Base-by-base conservation (phyloP, 192 early-diverging fungal genomes). In the Umbelopsis ramanniana region DNA sequence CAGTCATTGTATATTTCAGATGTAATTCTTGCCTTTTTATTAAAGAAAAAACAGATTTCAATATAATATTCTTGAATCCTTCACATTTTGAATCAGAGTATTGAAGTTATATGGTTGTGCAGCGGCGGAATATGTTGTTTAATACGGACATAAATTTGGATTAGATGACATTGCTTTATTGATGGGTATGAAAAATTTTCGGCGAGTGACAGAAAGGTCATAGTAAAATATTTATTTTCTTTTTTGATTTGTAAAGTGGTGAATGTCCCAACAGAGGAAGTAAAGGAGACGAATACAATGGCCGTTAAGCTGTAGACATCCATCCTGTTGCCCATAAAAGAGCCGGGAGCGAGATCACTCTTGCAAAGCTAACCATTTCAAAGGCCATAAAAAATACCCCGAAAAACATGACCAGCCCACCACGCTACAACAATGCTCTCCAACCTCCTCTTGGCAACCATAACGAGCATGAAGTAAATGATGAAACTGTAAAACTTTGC, bases 1-100 rank as follows among this genome's bases (percentile, higher is more conserved):
- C 57, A 63, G 26, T 63, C 57, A 63, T 63, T 63, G 57, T 63
- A 63, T 63, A 63, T 63, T 63, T 35, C 26, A 38, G 33, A 63
- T 63, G 57, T 63, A 63, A 29, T 63, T 63, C 24, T 55, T 55
- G 22, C 26, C 12, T 19, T 26, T 22, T 24, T 26, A 54, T 54
- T 24, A 22, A 54, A 54, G n/a, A 12, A 54, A 54, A 22, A 26
- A 54, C 22, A 54, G 22, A 12, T 26, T 24, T 54, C 26, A 7
- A 43, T 11, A 43, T 54, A n/a, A n/a, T 9, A 9, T 2, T 8
- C n/a, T 24, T 54, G 11, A n/a, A n/a, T n/a, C n/a, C n/a, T n/a
- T n/a, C n/a, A n/a, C n/a, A n/a, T n/a, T n/a, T n/a, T n/a, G n/a
- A n/a, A n/a, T n/a, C n/a, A n/a, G n/a, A n/a, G n/a, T n/a, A n/a